Base-by-base conservation (phyloP, 2,329 filamentous ascomycete genomes). In the Phyllosticta paracitricarpa region DNA sequence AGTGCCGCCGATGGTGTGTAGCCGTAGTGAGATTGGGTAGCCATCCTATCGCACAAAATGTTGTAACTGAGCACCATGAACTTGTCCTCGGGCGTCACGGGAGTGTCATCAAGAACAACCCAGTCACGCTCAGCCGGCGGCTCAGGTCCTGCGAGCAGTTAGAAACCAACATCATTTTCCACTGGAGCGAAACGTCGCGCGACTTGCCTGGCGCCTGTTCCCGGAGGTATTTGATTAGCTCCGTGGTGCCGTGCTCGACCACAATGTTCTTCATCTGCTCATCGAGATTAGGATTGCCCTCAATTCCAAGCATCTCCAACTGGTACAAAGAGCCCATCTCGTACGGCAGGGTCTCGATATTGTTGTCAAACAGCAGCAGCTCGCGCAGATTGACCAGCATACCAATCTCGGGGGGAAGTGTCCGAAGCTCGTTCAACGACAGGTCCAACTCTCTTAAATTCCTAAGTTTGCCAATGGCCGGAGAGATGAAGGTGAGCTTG, bases 321-420 rank as follows among this genome's bases (percentile, higher is more conserved):
- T 91, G 85, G 74, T 92, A 93, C 19, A 99, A 79, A 30, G 91
- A 94, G 7, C 94, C 94, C 63, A 99, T 78, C 73, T 97, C 92
- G 68, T 82, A 88, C 0, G 94, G 94, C 26, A 99, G 80, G 24
- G 84, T 86, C 64, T 84, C 84, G 60, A 99, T 87, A 64, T 89
- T 83, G 74, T 99, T 99, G 77, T 96, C 91, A 73, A 96, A 97
- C 2, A 97, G 80, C 28, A 92, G 79, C 4, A 99, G 81, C 66
- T 89, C 86, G 75, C 90, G 91, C 61, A 99, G 79, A 67, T 92
- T 94, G 28, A 92, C 94, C 68, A 96, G 90, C 93, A 97, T 99
- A 70, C 94, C 94, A 63, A 99, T 85, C 77, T 99, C 93, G 24
- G 89, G 84, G 1, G 94, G 94, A 3, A 99, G 79, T 65, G 89